Evolutionary conservation across 805 yeast species (phyloP).

Genomic region (Kuraishia floccosa): DNA sequence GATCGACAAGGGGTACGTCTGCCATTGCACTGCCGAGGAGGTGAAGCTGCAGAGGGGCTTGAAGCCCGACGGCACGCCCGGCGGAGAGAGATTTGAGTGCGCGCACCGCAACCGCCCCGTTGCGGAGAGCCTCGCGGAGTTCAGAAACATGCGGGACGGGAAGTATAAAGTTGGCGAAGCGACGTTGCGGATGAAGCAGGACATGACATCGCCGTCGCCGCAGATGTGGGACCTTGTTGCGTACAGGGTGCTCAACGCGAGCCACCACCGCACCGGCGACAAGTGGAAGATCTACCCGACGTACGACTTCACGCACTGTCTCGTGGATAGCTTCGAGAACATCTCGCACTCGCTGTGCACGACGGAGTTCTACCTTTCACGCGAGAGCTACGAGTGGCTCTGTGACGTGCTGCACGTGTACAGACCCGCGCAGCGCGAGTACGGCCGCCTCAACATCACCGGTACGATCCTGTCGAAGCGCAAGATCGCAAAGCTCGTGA

Average conservation of each 20-base stretch:
- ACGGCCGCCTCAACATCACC: slow-evolving; percentile 89
- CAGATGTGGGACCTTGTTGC: slow-evolving; percentile 99
- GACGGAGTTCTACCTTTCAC: slow-evolving; percentile 81
- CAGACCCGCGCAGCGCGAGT: slow-evolving; percentile 98
- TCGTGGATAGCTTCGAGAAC: slow-evolving; percentile 95
- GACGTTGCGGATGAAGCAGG: slow-evolving; percentile 94
- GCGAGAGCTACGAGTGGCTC: slow-evolving; percentile 97
- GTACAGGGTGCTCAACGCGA: slow-evolving; percentile 83
- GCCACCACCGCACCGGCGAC: slow-evolving; percentile 94
- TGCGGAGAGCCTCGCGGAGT: slow-evolving; percentile 69
- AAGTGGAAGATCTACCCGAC: slow-evolving; percentile 99
- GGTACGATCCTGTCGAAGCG: slow-evolving; percentile 94
- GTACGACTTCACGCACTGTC: slow-evolving; percentile 97
- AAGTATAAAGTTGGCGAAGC: slow-evolving; percentile 84
- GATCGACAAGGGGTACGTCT: slow-evolving; percentile 74
- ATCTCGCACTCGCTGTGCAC: slow-evolving; percentile 95
- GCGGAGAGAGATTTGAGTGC: slow-evolving; percentile 85
- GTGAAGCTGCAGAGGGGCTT: slow-evolving; percentile 86
- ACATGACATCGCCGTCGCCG: slow-evolving; percentile 80
- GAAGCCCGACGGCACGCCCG: slow-evolving; percentile 83
- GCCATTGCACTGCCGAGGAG: slow-evolving; percentile 88
- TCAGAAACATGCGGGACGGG: slow-evolving; percentile 89
- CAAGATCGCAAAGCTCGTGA: slow-evolving; percentile 88
- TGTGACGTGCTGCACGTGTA: slow-evolving; percentile 92
- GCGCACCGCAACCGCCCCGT: slow-evolving; percentile 58